phyloP scores from a whole-genome alignment of 2,329 filamentous ascomycete genomes.

The Coniochaeta hoffmannii region DNA sequence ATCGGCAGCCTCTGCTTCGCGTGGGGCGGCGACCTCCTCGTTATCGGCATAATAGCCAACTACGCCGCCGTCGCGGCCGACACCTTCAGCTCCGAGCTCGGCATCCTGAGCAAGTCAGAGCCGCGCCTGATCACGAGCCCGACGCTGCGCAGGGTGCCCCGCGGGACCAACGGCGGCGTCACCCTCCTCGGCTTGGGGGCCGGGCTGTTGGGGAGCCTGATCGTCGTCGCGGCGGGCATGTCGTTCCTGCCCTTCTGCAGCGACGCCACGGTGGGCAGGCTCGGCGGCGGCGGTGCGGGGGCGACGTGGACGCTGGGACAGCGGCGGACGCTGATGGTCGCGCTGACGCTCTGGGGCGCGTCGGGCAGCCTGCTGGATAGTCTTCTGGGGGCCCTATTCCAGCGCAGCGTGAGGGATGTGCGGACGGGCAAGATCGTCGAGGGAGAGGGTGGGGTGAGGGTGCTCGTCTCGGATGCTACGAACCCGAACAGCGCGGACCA shows the following conservation, averaged over 20 bases:
- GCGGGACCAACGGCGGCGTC: constrained; percentile 90
- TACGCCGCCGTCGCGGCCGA: constrained; percentile 90
- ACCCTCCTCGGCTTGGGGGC: constrained; percentile 66
- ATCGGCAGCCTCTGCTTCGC: constrained; percentile 45
- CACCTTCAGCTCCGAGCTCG: constrained; percentile 91
- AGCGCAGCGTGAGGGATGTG: constrained; percentile 79
- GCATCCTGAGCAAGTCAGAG: constrained; percentile 69
- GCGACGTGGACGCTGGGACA: constrained; percentile 40
- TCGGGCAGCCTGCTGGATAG: constrained; percentile 83
- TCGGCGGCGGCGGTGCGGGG: constrained; percentile 39
- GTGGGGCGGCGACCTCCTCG: constrained; percentile 55
- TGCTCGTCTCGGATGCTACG: constrained; percentile 33
- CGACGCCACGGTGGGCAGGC: constrained; percentile 25
- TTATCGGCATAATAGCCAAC: constrained; percentile 65
- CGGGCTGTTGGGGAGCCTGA: constrained; percentile 65
- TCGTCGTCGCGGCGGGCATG: constrained; percentile 59
- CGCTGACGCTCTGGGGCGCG: constrained; percentile 64
- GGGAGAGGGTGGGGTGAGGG: constrained; percentile 64
- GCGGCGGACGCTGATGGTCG: constrained; percentile 40
- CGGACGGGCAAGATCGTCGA: constrained; percentile 83
- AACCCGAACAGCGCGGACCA: constrained; percentile 18
- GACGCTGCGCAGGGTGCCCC: constrained; percentile 69
- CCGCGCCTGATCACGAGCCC: constrained; percentile 83
- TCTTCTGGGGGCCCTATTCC: constrained; percentile 74
- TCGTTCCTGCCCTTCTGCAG: constrained; percentile 63